Evolutionary conservation across 495 filamentous ascomycete species (phyloP), one percentile per base, ranked within the genome.

Genomic region (Xeromyces bisporus): DNA sequence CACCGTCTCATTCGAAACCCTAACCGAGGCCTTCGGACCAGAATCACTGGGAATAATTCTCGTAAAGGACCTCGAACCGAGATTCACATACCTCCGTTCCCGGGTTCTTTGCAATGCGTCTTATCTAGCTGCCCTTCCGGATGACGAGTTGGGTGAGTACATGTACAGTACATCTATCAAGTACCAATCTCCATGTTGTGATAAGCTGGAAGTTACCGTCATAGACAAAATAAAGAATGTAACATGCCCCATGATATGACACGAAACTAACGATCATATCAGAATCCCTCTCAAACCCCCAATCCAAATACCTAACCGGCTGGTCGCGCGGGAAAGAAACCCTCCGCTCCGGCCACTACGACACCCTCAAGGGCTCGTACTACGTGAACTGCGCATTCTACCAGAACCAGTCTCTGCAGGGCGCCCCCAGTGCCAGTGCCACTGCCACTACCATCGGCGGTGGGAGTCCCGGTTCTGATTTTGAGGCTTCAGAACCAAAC

Each of bases 361-460:
- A 99, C 44, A 93, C 79, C 3, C 67, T 80, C 7, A 99, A 99
- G 59, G 89, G 89, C 32, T 92, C 83, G 11, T 99, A 80, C 64
- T 99, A 96, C 50, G 77, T 86, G 48, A 94, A 96, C 57, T 93
- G 84, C 53, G 80, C 80, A 31, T 94, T 93, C 63, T 87, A 89
- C 50, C 71, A 86, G 29, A 68, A 80, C 38, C 62, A 71, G 2
- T 34, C 43, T 2, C 59, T 83, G 3, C 59, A 72, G 7, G 69
- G 67, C 28, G 73, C 75, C 5, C 65, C 74, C 2, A n/a, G n/a
- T n/a, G n/a, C n/a, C n/a, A n/a, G n/a, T n/a, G n/a, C n/a, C n/a
- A n/a, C n/a, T n/a, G n/a, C n/a, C n/a, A n/a, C n/a, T n/a, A n/a
- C n/a, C n/a, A n/a, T n/a, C n/a, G 56, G 57, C 3, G 56, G 70